phyloP scores from a whole-genome alignment of 495 filamentous ascomycete genomes.

The Aspergillus avenaceus region DNA sequence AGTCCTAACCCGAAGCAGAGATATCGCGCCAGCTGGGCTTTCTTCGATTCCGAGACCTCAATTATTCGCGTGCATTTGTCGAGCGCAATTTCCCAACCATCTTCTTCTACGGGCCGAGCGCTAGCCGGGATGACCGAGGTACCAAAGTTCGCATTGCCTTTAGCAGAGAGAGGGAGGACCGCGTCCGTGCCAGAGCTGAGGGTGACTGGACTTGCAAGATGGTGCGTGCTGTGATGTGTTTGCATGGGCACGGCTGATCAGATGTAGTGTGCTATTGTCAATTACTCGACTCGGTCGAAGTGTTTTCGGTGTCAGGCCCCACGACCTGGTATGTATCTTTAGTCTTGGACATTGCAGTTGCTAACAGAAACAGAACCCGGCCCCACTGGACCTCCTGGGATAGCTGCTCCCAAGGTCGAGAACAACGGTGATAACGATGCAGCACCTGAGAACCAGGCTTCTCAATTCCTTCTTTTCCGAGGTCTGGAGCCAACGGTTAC shows the following conservation, averaged over 20 bases:
- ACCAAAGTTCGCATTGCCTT: slow-evolving; percentile 58
- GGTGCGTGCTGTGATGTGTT: slow-evolving; percentile 39
- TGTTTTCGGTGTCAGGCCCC: slow-evolving; percentile 75
- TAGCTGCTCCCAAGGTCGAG: slow-evolving; percentile 34
- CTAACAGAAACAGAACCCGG: slow-evolving; percentile 20
- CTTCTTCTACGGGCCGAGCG: slow-evolving; percentile 47
- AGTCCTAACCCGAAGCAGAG: slow-evolving; percentile 34
- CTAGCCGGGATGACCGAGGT: slow-evolving; percentile 46
- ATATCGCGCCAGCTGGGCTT: slow-evolving; percentile 63
- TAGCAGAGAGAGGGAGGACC: slow-evolving; percentile 54
- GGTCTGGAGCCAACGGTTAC: slow-evolving; percentile 69
- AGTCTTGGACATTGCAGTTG: too few species aligned
- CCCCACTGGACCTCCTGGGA: slow-evolving; percentile 26
- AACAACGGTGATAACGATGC: slow-evolving; percentile 80
- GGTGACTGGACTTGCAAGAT: slow-evolving; percentile 76
- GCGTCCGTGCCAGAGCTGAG: slow-evolving; percentile 48
- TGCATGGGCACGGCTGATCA: slow-evolving; percentile 4
- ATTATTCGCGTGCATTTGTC: slow-evolving; percentile 60
- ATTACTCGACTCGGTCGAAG: slow-evolving; percentile 63
- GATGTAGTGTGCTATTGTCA: slow-evolving; percentile 63
- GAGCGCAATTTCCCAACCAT: slow-evolving; percentile 62
- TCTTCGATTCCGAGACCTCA: slow-evolving; percentile 57
- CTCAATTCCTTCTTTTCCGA: slow-evolving; percentile 77
- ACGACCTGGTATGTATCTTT: slow-evolving; percentile 55
- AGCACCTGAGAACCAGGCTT: slow-evolving; percentile 66